Base-by-base conservation (phyloP, 768 basidiomycete species). In the Mrakia gelida region DNA sequence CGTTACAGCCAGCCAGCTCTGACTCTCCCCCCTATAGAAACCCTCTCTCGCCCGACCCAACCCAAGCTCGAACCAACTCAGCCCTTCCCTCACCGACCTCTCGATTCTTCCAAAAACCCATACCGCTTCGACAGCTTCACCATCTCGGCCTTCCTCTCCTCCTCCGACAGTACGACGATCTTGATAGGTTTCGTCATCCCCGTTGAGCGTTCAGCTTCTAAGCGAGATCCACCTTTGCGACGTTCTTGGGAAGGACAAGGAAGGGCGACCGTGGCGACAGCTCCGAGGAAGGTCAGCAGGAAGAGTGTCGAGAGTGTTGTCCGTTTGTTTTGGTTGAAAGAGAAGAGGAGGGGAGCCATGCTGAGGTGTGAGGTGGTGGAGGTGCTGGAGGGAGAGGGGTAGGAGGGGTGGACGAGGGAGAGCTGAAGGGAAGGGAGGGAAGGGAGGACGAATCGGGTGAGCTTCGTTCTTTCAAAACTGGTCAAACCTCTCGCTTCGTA, bases 201-300 rank as follows among this genome's bases (percentile, higher is more conserved):
- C 9, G 10, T 21, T 8, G 56, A 38, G 18, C 52, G 56, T 23
- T 56, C 52, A 0, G 56, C 10, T 15, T 62, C 61, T 38, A 62
- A 73, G 28, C 49, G 54, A 13, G 75, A 65, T 52, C 59, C 75
- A 9, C n/a, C 23, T 8, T 41, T 28, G 16, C 63, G 75, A 56
- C 75, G 63, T 2, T 67, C 45, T 23, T 59, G 18, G 15, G 80
- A 83, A 1, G 84, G 84, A 82, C 84, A 85, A 6, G 84, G 84
- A 75, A 85, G 82, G 5, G 82, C 82, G 61, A 85, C 84, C 30
- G 83, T 82, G 16, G 82, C 77, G n/a, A 85, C 80, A 13, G 83
- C 82, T 34, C 83, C 84, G 56, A 85, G 82, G 75, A 85, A 85
- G 16, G 83, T 84, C 34, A 83, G 82, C 13, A 83, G 82, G 79